A percentile compares a stretch with the other conserved stretches of the same genome.
phyloP scores from a whole-genome alignment of 495 filamentous ascomycete species.

The Xylaria longipes region DNA sequence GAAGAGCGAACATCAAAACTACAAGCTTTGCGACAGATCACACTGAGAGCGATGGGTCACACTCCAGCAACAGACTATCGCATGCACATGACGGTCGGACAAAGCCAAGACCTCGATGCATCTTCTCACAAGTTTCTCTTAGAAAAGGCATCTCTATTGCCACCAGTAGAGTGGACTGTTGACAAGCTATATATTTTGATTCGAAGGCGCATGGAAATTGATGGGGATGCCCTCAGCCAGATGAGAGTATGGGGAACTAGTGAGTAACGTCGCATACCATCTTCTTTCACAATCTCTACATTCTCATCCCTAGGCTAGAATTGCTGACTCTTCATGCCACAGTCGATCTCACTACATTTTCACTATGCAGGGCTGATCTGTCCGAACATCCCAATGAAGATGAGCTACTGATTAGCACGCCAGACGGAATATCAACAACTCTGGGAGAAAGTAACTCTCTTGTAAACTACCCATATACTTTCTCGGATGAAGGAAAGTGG shows the following conservation, averaged over 20 bases:
- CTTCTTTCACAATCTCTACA: background rate
- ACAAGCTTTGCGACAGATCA: conserved; percentile 25
- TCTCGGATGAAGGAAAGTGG: conserved; percentile 29
- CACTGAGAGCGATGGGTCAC: conserved; percentile 36
- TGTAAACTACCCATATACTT: conserved; percentile 30
- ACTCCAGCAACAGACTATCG: conserved; percentile 27
- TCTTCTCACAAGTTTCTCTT: conserved; percentile 49
- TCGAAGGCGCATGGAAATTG: conserved; percentile 44
- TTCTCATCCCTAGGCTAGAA: background rate
- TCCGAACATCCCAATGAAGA: conserved; percentile 2
- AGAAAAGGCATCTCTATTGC: conserved; percentile 51
- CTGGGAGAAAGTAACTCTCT: background rate
- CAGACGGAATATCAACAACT: background rate
- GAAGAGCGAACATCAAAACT: conserved; percentile 17
- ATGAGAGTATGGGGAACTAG: conserved; percentile 59
- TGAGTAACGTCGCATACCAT: conserved; percentile 44
- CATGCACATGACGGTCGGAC: conserved; percentile 62
- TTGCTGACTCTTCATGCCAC: background rate
- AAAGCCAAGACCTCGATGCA: conserved; percentile 48
- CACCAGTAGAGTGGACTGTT: conserved; percentile 49
- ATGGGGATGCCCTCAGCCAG: conserved; percentile 29
- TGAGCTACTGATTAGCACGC: background rate
- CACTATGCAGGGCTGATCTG: conserved; percentile 2
- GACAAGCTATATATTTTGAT: conserved; percentile 53
- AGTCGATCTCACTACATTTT: conserved; percentile 26